Percentiles rank a stretch among this genome's conserved stretches.
These are phyloP conservation scores for Heritiera fomes DNA, from an alignment of 345 rosid species.

Conservation along the genomic window DNA sequence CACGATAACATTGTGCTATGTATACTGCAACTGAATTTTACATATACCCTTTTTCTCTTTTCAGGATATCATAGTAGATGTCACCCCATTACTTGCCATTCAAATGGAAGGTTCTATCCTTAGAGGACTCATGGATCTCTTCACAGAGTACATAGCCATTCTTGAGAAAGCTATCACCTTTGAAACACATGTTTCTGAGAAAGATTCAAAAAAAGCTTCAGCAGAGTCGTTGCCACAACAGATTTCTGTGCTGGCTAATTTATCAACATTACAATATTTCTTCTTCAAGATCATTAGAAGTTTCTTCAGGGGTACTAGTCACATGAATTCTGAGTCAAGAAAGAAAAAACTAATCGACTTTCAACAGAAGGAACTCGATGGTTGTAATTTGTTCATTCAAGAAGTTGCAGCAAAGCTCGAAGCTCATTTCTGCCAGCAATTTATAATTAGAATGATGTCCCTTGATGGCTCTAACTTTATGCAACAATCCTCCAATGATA, in stretches of 20 bases:
- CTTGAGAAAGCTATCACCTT: conserved; percentile 42
- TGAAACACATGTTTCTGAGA: conserved; percentile 20
- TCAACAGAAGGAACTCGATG: conserved; percentile 39
- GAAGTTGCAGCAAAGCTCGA: conserved; percentile 40
- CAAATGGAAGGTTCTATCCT: conserved; percentile 51
- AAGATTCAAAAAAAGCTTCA: conserved; percentile 31
- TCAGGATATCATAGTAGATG: conserved; percentile 47
- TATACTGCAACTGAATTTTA: conserved; percentile 10
- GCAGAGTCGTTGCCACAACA: conserved; percentile 41
- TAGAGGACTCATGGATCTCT: conserved; percentile 45
- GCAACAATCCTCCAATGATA: conserved; percentile 18
- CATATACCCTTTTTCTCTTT: conserved; percentile 13
- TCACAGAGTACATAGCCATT: conserved; percentile 42
- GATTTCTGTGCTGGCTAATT: conserved; percentile 49
- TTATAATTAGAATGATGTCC: conserved; percentile 36
- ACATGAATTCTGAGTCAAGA: conserved; percentile 15
- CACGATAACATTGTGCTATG: background rate
- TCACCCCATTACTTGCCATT: conserved; percentile 43
- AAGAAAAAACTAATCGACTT: conserved; percentile 19
- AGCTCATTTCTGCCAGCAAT: conserved; percentile 43
- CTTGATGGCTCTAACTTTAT: conserved; percentile 18
- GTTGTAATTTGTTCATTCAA: conserved; percentile 28
- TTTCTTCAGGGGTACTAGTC: conserved; percentile 28
- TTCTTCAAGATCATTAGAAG: conserved; percentile 34
- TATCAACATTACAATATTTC: conserved; percentile 47